phyloP scores from a whole-genome alignment of 106 monocot genomes.

The Acorus calamus region DNA sequence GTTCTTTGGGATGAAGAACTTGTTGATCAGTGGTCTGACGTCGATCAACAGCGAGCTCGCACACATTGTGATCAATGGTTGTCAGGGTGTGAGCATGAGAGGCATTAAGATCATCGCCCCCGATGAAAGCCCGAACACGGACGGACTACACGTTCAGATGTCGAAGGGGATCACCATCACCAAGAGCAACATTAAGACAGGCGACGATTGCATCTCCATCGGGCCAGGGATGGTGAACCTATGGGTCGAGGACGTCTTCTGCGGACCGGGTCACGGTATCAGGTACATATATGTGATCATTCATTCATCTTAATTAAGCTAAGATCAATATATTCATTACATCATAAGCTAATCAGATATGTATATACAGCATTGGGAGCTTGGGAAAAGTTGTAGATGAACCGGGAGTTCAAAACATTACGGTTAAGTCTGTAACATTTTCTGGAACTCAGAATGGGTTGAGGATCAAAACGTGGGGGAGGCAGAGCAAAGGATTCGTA shows the following conservation, averaged over 20 bases:
- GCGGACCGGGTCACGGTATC: conserved; percentile 46
- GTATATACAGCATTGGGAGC: conserved; percentile 29
- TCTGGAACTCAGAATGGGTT: conserved; percentile 29
- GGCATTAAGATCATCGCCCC: conserved; percentile 22
- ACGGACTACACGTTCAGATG: conserved; percentile 38
- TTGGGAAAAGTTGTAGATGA: conserved; percentile 10
- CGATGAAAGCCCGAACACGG: conserved; percentile 42
- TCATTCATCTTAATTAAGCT: background rate
- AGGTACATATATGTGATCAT: conserved; percentile 1
- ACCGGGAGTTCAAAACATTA: conserved; percentile 29
- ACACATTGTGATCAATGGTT: conserved; percentile 29
- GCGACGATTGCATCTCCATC: conserved; percentile 56
- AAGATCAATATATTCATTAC: background rate
- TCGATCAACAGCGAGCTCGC: conserved; percentile 25
- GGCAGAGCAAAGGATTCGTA: conserved; percentile 21
- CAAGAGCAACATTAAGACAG: conserved; percentile 19
- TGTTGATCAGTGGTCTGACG: conserved; percentile 17
- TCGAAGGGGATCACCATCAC: conserved; percentile 18
- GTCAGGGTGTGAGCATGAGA: conserved; percentile 9
- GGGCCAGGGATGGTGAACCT: conserved; percentile 19
- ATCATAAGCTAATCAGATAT: background rate
- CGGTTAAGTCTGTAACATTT: conserved; percentile 14
- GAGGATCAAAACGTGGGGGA: conserved; percentile 45
- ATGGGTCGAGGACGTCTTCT: conserved; percentile 21
- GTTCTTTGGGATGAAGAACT: conserved; percentile 13